Evolutionary conservation across 2,329 filamentous ascomycete species (phyloP).

Genomic region (Helotiales sp.): DNA sequence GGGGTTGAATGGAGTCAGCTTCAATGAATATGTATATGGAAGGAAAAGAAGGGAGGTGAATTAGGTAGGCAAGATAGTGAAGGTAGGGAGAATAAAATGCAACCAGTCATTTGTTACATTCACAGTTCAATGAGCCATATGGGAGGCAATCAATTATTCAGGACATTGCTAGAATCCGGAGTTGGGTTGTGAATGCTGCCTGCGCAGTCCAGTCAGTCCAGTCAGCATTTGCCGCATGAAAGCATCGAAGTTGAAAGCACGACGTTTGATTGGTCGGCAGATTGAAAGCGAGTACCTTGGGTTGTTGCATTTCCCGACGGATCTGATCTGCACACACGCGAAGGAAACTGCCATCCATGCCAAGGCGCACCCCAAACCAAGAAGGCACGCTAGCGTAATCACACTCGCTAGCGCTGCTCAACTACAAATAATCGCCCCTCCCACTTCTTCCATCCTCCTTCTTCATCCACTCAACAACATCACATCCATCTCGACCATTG

Average conservation of each 20-base stretch:
- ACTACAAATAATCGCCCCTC: slow-evolving; percentile 43
- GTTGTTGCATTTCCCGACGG: neutral
- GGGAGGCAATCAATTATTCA: neutral
- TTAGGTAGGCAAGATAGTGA: neutral
- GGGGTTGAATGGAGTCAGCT: neutral
- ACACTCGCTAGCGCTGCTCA: slow-evolving; percentile 35
- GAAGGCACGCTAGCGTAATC: slow-evolving; percentile 30
- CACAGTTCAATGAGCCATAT: slow-evolving; percentile 11
- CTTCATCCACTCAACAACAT: slow-evolving; percentile 42
- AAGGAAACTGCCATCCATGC: neutral
- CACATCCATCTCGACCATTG: slow-evolving; percentile 33
- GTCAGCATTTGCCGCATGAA: neutral
- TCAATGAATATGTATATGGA: neutral
- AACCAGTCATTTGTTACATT: neutral
- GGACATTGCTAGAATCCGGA: neutral
- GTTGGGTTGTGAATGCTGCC: neutral
- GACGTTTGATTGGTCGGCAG: slow-evolving; percentile 30
- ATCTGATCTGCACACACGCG: neutral
- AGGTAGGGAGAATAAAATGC: neutral
- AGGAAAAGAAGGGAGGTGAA: neutral
- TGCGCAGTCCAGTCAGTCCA: no score
- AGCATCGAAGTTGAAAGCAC: slow-evolving; percentile 1
- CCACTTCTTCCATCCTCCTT: slow-evolving; percentile 39
- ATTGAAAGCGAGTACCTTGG: slow-evolving; percentile 15
- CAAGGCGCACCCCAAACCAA: slow-evolving; percentile 3